Evolutionary conservation across 129 eudicot species (phyloP).

Genomic region (Dittrichia graveolens): DNA sequence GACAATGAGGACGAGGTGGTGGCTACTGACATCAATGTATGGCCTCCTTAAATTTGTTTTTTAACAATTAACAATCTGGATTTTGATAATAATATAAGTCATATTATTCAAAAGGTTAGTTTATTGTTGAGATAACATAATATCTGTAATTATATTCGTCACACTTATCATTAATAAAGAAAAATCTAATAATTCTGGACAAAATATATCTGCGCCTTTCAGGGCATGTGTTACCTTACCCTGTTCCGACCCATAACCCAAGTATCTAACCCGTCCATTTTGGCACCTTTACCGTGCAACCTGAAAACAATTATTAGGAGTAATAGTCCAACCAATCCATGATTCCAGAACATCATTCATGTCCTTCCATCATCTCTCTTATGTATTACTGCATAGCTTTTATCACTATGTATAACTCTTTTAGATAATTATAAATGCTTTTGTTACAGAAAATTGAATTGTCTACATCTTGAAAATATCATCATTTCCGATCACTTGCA

Average conservation of each 20-base stretch:
- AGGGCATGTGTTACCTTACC: too few species aligned
- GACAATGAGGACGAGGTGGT: constrained; percentile 54
- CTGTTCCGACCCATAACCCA: too few species aligned
- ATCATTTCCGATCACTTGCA: not conserved
- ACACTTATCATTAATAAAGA: too few species aligned
- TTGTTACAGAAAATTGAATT: not conserved
- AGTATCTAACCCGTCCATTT: too few species aligned
- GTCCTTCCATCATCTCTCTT: too few species aligned
- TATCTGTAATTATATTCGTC: too few species aligned
- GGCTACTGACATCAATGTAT: constrained; percentile 37
- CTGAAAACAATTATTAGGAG: too few species aligned
- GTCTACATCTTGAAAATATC: not conserved
- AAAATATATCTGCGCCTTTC: too few species aligned
- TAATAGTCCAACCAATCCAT: too few species aligned
- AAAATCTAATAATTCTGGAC: too few species aligned
- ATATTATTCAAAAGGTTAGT: not conserved
- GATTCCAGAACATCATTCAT: not conserved
- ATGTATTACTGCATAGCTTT: not conserved
- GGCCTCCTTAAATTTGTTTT: not conserved
- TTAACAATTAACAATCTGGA: not conserved
- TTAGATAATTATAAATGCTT: not conserved
- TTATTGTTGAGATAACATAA: not conserved
- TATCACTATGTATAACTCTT: not conserved
- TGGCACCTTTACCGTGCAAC: too few species aligned
- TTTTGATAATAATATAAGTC: not conserved